A percentile compares a stretch with the other conserved stretches of the same genome.
phyloP scores from a whole-genome alignment of 352 stramenopile species.

The Aphanomyces euteiches region DNA sequence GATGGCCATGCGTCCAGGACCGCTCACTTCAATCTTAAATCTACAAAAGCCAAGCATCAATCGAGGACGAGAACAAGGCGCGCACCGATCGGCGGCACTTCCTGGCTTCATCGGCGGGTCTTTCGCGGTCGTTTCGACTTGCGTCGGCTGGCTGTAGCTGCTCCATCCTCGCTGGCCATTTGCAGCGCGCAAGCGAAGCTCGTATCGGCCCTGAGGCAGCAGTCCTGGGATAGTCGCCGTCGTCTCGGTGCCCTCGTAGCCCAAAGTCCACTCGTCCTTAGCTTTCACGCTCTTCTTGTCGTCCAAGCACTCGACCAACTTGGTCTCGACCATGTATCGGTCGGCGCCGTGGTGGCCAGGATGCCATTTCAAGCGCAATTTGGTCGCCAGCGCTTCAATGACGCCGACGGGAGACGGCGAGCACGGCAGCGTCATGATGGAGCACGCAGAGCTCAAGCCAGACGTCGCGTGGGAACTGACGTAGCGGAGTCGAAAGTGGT shows the following conservation, averaged over 20 bases:
- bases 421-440: conserved; percentile 61
- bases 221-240: conserved; percentile 61
- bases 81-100: conserved; percentile 5
- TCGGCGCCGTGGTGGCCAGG: conserved; percentile 56
- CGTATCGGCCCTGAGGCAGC: conserved; percentile 76
- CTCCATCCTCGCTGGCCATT: conserved; percentile 61
- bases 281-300: conserved; percentile 10
- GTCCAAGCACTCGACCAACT: conserved; percentile 57
- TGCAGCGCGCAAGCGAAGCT: conserved; percentile 73
- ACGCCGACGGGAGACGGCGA: conserved; percentile 51
- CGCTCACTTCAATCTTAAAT: conserved; percentile 68
- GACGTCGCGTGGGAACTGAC: conserved; percentile 75
- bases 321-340: conserved; percentile 75
- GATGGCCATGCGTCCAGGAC: conserved; percentile 73
- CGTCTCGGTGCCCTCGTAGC: conserved; percentile 77
- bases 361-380: conserved; percentile 78
- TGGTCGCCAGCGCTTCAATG: conserved; percentile 52
- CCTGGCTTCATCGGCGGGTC: conserved; percentile 48
- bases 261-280: conserved; percentile 55
- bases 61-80: conserved; percentile 10
- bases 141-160: conserved; percentile 69
- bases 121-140: conserved; percentile 70
- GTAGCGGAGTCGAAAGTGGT: conserved; percentile 76
- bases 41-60: conserved; percentile 48
- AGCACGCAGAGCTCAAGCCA: conserved; percentile 65